Conservation (phyloP, 2,329 filamentous ascomycete species). For the Fusarium pseudograminearum region DNA sequence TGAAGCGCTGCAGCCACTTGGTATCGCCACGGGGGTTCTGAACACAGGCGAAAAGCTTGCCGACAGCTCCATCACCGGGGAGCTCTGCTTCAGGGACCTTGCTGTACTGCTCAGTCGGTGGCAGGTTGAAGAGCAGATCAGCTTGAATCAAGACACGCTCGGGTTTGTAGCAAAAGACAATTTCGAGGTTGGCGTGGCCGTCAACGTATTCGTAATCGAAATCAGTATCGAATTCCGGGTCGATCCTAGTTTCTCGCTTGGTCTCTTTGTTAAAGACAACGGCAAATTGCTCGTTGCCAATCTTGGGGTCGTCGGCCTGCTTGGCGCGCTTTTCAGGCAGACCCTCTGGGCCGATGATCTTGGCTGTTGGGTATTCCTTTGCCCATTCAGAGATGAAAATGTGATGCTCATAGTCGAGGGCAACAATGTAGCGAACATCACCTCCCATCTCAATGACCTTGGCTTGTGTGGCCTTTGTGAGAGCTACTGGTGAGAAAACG, state of each 20-base stretch:
- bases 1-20: conserved; percentile 81
- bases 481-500: conserved; percentile 90
- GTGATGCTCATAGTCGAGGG: conserved; percentile 93
- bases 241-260: conserved; percentile 66
- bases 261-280: conserved; percentile 74
- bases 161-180: conserved; percentile 87
- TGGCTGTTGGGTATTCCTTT: conserved; percentile 79
- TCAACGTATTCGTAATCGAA: conserved; percentile 89
- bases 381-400: conserved; percentile 92
- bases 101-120: conserved; percentile 88
- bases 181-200: conserved; percentile 83
- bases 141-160: conserved; percentile 85
- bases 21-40: conserved; percentile 73
- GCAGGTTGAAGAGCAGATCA: conserved; percentile 92
- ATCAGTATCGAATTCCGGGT: conserved; percentile 84
- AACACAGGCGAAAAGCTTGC: conserved; percentile 62
- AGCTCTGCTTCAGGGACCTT: conserved; percentile 62
- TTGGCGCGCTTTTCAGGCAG: conserved; percentile 83
- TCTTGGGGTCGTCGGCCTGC: conserved; percentile 59
- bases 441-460: conserved; percentile 75
- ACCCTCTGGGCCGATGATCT: conserved; percentile 84
- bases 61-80: conserved; percentile 53
- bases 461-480: conserved; percentile 78
- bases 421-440: conserved; percentile 84
- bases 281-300: conserved; percentile 69